Percentiles rank a stretch among this genome's conserved stretches.
Evolutionary conservation across 805 yeast species (phyloP).

Genomic region (Tetrapisispora pingtungensis): DNA sequence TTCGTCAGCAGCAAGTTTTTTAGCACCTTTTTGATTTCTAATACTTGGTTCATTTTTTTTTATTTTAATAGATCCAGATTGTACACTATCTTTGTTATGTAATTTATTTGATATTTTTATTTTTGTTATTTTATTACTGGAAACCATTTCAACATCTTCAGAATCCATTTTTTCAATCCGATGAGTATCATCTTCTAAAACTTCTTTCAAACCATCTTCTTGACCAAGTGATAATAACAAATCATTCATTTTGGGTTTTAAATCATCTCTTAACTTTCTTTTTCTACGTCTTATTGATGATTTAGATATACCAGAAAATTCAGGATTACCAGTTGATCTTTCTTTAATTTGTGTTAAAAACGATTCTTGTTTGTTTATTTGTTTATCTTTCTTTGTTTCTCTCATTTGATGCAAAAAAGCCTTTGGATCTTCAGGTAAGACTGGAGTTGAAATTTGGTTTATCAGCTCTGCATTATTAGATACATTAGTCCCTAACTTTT

Average conservation of each 20-base stretch:
- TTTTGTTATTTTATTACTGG: conserved; percentile 6
- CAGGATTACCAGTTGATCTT: conserved; percentile 14
- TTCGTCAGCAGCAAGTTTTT: conserved; percentile 47
- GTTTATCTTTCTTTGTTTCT: conserved; percentile 45
- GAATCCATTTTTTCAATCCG: background rate
- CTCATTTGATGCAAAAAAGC: conserved; percentile 46
- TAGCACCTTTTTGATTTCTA: conserved; percentile 43
- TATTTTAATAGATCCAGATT: conserved; percentile 14
- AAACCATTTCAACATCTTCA: conserved; percentile 9
- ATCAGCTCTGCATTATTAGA: background rate
- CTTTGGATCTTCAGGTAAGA: conserved; percentile 29
- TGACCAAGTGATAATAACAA: conserved; percentile 42
- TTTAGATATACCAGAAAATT: conserved; percentile 47
- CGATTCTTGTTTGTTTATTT: conserved; percentile 31
- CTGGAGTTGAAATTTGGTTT: background rate
- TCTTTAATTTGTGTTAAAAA: conserved; percentile 20
- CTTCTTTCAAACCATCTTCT: conserved; percentile 19
- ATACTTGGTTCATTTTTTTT: conserved; percentile 43
- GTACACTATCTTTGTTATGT: background rate
- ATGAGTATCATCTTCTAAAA: conserved; percentile 8
- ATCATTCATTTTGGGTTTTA: conserved; percentile 61
- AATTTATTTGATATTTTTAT: conserved; percentile 1
- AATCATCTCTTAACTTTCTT: conserved; percentile 49
- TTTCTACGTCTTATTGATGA: conserved; percentile 56
- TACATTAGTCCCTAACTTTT: conserved; percentile 7